Conservation (phyloP, 1,284 basidiomycete species). For the Ceratobasidium papillatum region DNA sequence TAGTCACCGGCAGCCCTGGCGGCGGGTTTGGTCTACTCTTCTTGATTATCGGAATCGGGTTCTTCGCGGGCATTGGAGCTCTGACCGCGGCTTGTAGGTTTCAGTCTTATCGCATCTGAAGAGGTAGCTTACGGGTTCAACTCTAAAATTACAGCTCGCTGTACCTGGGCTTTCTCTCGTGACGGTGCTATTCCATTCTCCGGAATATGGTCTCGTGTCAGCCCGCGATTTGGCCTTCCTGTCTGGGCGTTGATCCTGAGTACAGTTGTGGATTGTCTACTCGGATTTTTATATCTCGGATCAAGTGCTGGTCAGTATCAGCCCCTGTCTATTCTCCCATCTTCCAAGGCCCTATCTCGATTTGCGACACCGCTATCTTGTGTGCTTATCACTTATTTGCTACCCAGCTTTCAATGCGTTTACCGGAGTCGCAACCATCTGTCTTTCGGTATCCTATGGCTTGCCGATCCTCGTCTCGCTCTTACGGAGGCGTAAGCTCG, state of each 20-base stretch:
- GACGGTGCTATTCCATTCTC: slow-evolving; percentile 57
- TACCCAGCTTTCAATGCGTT: slow-evolving; percentile 51
- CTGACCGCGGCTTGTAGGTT: slow-evolving; percentile 54
- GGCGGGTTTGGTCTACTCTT: slow-evolving; percentile 57
- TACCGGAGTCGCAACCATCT: slow-evolving; percentile 52
- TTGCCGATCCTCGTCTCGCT: slow-evolving; percentile 55
- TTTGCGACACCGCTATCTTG: background rate
- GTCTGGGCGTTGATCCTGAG: slow-evolving; percentile 55
- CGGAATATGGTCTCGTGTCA: slow-evolving; percentile 53
- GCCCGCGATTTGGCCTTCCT: slow-evolving; percentile 53
- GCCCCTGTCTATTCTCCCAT: background rate
- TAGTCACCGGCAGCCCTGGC: slow-evolving; percentile 53
- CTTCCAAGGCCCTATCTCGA: background rate
- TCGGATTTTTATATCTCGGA: slow-evolving; percentile 55
- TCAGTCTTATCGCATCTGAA: background rate
- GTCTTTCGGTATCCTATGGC: slow-evolving; percentile 53
- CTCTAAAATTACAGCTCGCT: slow-evolving; percentile 47
- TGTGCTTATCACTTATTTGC: background rate
- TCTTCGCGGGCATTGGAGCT: slow-evolving; percentile 57
- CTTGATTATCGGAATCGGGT: slow-evolving; percentile 57
- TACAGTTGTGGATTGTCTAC: slow-evolving; percentile 53
- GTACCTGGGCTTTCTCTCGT: slow-evolving; percentile 57
- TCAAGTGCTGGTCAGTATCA: slow-evolving; percentile 49
- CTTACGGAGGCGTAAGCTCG: slow-evolving; percentile 50
- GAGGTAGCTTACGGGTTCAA: background rate